Base-by-base conservation (phyloP, 306 rosid genomes). In the Carpinus fangiana region DNA sequence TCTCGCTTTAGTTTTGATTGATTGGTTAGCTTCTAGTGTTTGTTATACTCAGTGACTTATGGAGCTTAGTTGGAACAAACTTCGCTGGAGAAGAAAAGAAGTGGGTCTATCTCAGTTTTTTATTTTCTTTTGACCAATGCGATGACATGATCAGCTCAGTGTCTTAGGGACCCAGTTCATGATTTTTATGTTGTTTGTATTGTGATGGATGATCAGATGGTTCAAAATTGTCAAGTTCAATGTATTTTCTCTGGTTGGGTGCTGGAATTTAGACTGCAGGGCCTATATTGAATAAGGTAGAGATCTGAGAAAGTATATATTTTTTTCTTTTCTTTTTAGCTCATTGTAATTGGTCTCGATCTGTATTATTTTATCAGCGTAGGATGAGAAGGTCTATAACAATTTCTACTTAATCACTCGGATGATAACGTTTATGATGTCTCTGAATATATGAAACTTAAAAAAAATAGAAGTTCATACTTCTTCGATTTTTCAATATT, bases 11-110 rank as follows among this genome's bases (percentile, higher is more conserved):
- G 16, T 36, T 38, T 70, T 57, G 50, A 12, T 7, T 31, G 2
- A 57, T 78, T 69, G 46, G 34, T 60, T 21, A 9, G 26, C 60
- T 50, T 55, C 17, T 57, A 54, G 66, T 46, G 31, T 46, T 38
- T 77, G 18, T 62, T 55, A 59, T 7, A 23, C 67, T 36, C 18
- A 45, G 5, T 72, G 28, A 55, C 14, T 61, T 73, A 54, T 80
- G 61, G 11, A 59, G 74, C 54, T 23, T 23, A 13, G 38, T 50
- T 13, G 38, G 41, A 28, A 43, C 55, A 55, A 10, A 5, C 17
- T 34, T 56, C 31, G 21, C n/a, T n/a, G 28, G 50, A 66, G 28
- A 52, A 12, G 70, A 46, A 2, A 13, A 41, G 14, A 43, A 43
- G 7, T 34, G 75, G 70, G 41, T 36, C 45, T 6, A 1, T 36